These are phyloP conservation scores for Pyrenophora teres DNA, from an alignment of 2,329 filamentous ascomycete genomes.

Conservation along the genomic window DNA sequence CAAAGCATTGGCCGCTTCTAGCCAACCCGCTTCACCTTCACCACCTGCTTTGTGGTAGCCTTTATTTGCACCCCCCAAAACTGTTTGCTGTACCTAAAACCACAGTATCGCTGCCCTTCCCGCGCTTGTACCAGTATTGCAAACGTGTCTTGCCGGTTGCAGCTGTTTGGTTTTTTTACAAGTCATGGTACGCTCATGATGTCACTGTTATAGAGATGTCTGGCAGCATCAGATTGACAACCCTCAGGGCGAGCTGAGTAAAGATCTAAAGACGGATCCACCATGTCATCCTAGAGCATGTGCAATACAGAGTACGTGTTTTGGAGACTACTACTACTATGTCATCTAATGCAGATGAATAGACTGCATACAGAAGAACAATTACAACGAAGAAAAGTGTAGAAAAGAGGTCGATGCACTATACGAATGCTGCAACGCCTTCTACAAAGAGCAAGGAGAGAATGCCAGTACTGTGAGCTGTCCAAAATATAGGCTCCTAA, in stretches of 20 bases:
- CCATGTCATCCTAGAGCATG: constrained; percentile 88
- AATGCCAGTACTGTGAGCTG: constrained; percentile 79
- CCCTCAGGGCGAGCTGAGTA: constrained; percentile 58
- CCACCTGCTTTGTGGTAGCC: neutral
- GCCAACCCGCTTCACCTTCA: constrained; percentile 24
- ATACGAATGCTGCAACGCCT: constrained; percentile 90
- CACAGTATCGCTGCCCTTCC: neutral
- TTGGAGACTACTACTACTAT: neutral
- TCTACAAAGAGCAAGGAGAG: constrained; percentile 81
- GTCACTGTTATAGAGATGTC: constrained; percentile 19
- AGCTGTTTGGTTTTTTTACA: constrained; percentile 17
- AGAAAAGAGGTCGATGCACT: constrained; percentile 71
- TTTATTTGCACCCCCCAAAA: neutral
- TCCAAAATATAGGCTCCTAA: constrained; percentile 78
- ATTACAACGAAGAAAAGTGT: constrained; percentile 85
- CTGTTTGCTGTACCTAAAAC: constrained; percentile 7
- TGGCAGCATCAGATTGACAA: constrained; percentile 15
- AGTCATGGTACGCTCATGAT: constrained; percentile 39
- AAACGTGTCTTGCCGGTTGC: neutral
- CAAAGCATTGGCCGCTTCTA: constrained; percentile 23
- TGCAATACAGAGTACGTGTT: constrained; percentile 76
- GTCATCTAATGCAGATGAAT: constrained; percentile 6
- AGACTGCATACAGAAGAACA: constrained; percentile 85
- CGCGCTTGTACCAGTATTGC: neutral
- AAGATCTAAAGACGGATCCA: constrained; percentile 74